phyloP scores from a whole-genome alignment of 73 alveolate genomes.

The Stentor roeselii region DNA sequence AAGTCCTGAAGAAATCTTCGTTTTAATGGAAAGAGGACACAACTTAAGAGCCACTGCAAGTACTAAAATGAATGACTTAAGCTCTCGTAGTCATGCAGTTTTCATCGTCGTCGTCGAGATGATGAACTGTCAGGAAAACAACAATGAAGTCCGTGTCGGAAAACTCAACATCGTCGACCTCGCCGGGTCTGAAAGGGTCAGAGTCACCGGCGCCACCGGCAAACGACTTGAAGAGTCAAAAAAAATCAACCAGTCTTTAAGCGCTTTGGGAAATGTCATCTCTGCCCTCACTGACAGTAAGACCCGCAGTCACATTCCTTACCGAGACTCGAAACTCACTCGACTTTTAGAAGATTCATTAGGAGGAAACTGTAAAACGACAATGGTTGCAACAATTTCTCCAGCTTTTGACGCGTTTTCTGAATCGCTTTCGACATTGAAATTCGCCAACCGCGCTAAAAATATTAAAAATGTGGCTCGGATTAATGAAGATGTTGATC shows the following conservation, averaged over 20 bases:
- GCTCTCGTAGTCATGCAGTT: constrained; percentile 97
- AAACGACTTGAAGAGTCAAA: constrained; percentile 97
- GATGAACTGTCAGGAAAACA: constrained; percentile 41
- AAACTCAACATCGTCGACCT: constrained; percentile 95
- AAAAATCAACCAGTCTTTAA: constrained; percentile 96
- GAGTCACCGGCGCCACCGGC: constrained; percentile 98
- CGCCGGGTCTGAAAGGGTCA: constrained; percentile 98
- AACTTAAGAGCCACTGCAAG: constrained; percentile 94
- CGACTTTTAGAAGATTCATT: constrained; percentile 93
- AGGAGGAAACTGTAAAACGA: constrained; percentile 98
- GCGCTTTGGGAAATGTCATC: constrained; percentile 99
- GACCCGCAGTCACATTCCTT: constrained; percentile 91
- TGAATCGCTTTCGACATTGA: constrained; percentile 95
- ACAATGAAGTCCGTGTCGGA: constrained; percentile 58
- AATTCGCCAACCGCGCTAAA: constrained; percentile 99
- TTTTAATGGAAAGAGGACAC: constrained; percentile 93
- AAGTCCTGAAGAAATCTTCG: constrained; percentile 91
- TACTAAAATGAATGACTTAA: constrained; percentile 96
- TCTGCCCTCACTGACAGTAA: constrained; percentile 97
- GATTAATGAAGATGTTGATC: constrained; percentile 91
- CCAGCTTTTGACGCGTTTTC: constrained; percentile 97
- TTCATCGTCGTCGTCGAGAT: constrained; percentile 78
- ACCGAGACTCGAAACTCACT: constrained; percentile 98
- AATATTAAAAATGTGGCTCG: constrained; percentile 93
- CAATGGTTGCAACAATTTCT: constrained; percentile 95